These are phyloP conservation scores for Maudiozyma humilis DNA, from an alignment of 1,139 yeast species.

Conservation along the genomic window DNA sequence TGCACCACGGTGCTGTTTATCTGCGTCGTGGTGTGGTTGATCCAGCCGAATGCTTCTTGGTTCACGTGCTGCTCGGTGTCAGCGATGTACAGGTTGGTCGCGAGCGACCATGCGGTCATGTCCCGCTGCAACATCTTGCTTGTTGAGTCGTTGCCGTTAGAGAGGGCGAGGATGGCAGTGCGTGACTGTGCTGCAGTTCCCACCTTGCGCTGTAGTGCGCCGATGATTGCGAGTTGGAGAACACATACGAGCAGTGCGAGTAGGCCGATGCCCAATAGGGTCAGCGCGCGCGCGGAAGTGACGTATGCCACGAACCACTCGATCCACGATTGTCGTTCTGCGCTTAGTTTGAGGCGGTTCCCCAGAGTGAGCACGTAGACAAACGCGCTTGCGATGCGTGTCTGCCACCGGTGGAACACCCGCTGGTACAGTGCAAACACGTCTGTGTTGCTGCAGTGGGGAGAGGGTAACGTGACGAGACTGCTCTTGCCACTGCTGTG, in stretches of 20 bases:
- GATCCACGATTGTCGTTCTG: slow-evolving; percentile 18
- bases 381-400: slow-evolving; percentile 10
- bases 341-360: slow-evolving; percentile 6
- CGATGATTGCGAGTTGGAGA: slow-evolving; percentile 40
- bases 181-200: background rate
- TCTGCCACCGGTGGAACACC: slow-evolving; percentile 27
- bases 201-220: slow-evolving; percentile 21
- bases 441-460: slow-evolving; percentile 14
- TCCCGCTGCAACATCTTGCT: slow-evolving; percentile 13
- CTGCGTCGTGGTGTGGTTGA: slow-evolving; percentile 45
- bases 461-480: background rate
- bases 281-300: slow-evolving; percentile 41
- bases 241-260: slow-evolving; percentile 43
- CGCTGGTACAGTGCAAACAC: slow-evolving; percentile 27
- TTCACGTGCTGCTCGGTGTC: slow-evolving; percentile 46
- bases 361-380: slow-evolving; percentile 18
- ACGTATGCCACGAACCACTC: slow-evolving; percentile 46
- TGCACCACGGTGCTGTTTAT: slow-evolving; percentile 48
- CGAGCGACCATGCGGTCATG: slow-evolving; percentile 39
- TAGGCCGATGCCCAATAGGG: slow-evolving; percentile 40
- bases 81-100: slow-evolving; percentile 43
- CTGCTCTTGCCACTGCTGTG: background rate
- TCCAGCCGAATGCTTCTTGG: slow-evolving; percentile 57
- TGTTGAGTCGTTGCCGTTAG: background rate
- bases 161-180: background rate